Evolutionary conservation across 208 protist species (phyloP).

Genomic region (Trypanosomatidae sp.): DNA sequence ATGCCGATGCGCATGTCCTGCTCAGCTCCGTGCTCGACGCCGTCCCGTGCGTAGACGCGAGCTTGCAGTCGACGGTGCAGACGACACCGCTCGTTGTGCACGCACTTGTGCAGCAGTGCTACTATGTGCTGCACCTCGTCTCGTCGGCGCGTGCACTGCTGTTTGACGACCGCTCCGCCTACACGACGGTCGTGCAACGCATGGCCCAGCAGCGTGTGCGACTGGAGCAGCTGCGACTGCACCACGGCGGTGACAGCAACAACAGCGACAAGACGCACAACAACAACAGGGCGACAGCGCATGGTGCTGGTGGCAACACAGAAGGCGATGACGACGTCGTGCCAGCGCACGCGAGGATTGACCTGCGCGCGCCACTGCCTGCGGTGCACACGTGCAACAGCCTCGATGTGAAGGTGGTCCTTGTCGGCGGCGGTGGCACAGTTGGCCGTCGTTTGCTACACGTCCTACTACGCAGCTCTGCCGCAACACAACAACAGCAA

Average conservation of each 20-base stretch:
- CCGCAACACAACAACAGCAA: too few relatives aligned
- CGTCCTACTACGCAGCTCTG: constrained; percentile 2
- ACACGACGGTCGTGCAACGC: constrained; percentile 21
- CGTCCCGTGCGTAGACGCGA: constrained; percentile 31
- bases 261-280: neutral
- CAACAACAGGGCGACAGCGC: neutral
- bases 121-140: constrained; percentile 32
- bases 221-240: neutral
- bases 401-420: constrained; percentile 33
- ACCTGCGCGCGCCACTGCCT: constrained; percentile 4
- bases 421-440: constrained; percentile 54
- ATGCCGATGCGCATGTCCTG: constrained; percentile 20
- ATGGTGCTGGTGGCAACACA: neutral
- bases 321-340: neutral
- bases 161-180: constrained; percentile 29
- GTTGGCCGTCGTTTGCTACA: constrained; percentile 23
- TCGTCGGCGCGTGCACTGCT: constrained; percentile 32
- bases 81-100: constrained; percentile 40
- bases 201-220: constrained; percentile 13
- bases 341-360: too few relatives aligned
- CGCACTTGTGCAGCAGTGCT: constrained; percentile 41
- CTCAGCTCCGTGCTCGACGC: constrained; percentile 30
- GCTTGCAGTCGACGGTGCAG: constrained; percentile 17
- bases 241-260: neutral
- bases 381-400: constrained; percentile 11